A percentile compares a stretch with the other conserved stretches of the same genome.
Evolutionary conservation across 768 basidiomycete species (phyloP).

Genomic region (Cubamyces sp.): DNA sequence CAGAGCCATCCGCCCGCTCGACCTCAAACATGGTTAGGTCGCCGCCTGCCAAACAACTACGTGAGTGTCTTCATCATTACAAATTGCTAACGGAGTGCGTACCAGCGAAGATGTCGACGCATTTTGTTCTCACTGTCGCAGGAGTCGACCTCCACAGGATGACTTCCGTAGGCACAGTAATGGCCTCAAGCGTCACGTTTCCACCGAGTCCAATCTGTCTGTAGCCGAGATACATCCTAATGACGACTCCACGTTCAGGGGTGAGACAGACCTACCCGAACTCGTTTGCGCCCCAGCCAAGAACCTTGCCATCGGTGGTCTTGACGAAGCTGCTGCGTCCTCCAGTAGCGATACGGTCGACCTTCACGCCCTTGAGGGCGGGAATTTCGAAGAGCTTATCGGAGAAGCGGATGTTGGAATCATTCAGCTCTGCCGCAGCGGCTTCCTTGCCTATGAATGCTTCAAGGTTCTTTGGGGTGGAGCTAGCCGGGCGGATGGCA

Average conservation of each 20-base stretch:
- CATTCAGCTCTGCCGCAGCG: constrained; percentile 32
- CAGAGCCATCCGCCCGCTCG: constrained; percentile 49
- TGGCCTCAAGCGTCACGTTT: constrained; percentile 61
- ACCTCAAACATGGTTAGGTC: constrained; percentile 80
- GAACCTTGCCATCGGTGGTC: constrained; percentile 69
- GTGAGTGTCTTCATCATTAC: background rate
- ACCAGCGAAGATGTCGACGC: constrained; percentile 70
- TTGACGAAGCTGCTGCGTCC: constrained; percentile 72
- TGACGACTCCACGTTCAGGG: constrained; percentile 2
- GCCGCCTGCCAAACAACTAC: constrained; percentile 50
- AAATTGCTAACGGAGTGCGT: constrained; percentile 19
- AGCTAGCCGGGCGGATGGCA: constrained; percentile 37
- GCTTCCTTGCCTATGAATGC: constrained; percentile 31
- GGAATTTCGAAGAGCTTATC: constrained; percentile 79
- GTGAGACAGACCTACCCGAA: constrained; percentile 57
- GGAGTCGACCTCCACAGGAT: constrained; percentile 65
- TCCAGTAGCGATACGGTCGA: constrained; percentile 76
- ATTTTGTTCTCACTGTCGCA: constrained; percentile 55
- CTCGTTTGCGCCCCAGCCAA: constrained; percentile 91
- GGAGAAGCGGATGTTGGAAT: constrained; percentile 62
- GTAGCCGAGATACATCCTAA: constrained; percentile 14
- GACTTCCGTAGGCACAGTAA: constrained; percentile 85
- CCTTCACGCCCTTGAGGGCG: constrained; percentile 60
- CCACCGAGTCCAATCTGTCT: constrained; percentile 84
- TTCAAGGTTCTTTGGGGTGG: constrained; percentile 31